A percentile compares a stretch with the other conserved stretches of the same genome.
phyloP scores from a whole-genome alignment of 108 stramenopile species.

The Skeletonema grethae region DNA sequence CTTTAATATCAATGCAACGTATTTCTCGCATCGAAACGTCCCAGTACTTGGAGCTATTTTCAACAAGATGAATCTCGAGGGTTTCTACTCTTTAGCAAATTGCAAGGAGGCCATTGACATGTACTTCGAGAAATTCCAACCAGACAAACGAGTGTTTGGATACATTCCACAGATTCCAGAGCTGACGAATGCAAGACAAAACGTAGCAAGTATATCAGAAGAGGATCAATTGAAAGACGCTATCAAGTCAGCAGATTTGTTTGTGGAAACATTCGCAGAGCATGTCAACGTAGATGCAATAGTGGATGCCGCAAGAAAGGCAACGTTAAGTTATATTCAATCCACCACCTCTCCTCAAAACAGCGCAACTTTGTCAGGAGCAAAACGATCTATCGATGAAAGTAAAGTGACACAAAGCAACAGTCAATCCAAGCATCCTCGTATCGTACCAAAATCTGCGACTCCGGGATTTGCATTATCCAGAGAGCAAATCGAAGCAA shows the following conservation, averaged over 20 bases:
- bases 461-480: conserved; percentile 21
- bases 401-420: neutral
- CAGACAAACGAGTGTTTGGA: conserved; percentile 61
- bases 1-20: conserved; percentile 94
- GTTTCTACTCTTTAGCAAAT: conserved; percentile 86
- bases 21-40: conserved; percentile 74
- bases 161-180: conserved; percentile 73
- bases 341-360: neutral
- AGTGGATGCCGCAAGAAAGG: conserved; percentile 45
- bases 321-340: conserved; percentile 21
- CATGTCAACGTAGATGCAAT: conserved; percentile 63
- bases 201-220: conserved; percentile 28
- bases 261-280: conserved; percentile 58
- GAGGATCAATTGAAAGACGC: conserved; percentile 37
- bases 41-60: conserved; percentile 90
- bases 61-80: conserved; percentile 80
- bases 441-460: neutral
- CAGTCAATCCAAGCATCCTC: conserved; percentile 1
- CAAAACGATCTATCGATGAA: conserved; percentile 3
- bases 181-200: conserved; percentile 37
- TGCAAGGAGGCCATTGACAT: conserved; percentile 65
- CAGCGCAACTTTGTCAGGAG: conserved; percentile 4
- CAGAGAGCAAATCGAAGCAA: conserved; percentile 53
- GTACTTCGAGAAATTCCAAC: conserved; percentile 74
- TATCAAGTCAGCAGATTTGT: conserved; percentile 42